Evolutionary conservation across 2,329 filamentous ascomycete genomes (phyloP), one percentile per base, ranked within the genome.

Genomic region (Aschersonia sp.): DNA sequence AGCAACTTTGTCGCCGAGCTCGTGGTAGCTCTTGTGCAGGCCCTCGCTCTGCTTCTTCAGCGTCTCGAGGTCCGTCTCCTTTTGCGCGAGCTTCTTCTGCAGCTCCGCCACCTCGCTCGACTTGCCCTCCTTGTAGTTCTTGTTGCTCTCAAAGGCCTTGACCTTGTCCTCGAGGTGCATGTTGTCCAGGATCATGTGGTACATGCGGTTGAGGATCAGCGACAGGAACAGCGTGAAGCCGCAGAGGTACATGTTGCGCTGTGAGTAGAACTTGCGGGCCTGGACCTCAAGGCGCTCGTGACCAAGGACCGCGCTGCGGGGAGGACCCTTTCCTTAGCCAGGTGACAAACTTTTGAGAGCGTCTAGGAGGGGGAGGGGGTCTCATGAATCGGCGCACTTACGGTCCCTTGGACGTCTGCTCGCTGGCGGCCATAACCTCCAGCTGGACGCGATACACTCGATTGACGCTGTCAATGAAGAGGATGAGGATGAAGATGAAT

Each of bases 231-330:
- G 83, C 5, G 92, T 98, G 76, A 98, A 98, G 58, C 92, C 92
- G 68, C 92, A 97, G 52, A 98, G 88, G 72, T 98, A 98, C 92
- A 98, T 98, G 81, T 98, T 98, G 68, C 92, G 89, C 74, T 98
- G 90, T 52, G 89, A 95, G 78, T 98, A 98, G 76, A 98, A 98
- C 72, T 98, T 98, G 77, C 92, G 88, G 55, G 92, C 90, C 69
- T 98, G 92, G 46, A 97, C 90, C 71, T 98, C 92, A 78, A 94
- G 88, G 54, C 92, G 90, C 65, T 97, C 92, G 62, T 87, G 83
- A 53, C 92, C 90, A 59, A 95, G 80, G 50, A 89, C 81, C 61
- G 84, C 67, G 49, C 67, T 71, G 55, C 48, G 47, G 14, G 11
- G 12, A 37, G 35, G 8, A 2, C 35, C 35, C 8, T 37, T 12